Evolutionary conservation across 495 filamentous ascomycete species (phyloP).

Genomic region (Lasiosphaeria miniovina): DNA sequence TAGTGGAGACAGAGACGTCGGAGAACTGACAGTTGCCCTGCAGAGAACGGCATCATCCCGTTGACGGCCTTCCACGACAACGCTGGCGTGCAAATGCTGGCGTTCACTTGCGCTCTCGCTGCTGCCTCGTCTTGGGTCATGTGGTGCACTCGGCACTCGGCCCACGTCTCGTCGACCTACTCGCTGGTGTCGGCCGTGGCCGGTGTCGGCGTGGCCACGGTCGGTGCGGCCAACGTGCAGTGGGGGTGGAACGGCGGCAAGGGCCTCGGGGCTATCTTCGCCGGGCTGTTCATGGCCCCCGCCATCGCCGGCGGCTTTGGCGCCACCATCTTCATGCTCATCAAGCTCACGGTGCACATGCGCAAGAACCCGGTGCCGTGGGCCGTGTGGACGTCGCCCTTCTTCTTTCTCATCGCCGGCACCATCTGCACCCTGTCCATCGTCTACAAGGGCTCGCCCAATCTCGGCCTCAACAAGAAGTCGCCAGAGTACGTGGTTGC

Average conservation of each 20-base stretch:
- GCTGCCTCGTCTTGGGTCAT: constrained; percentile 60
- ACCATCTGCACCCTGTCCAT: constrained; percentile 65
- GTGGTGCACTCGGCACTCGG: constrained; percentile 51
- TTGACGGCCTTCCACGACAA: constrained; percentile 50
- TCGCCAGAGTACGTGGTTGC: constrained; percentile 47
- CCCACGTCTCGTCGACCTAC: constrained; percentile 67
- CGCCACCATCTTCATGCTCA: constrained; percentile 58
- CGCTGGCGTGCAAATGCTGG: constrained; percentile 58
- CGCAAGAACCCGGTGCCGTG: constrained; percentile 55
- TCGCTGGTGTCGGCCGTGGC: constrained; percentile 60
- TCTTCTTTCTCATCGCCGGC: constrained; percentile 61
- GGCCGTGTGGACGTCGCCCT: constrained; percentile 56
- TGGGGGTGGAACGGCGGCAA: constrained; percentile 53
- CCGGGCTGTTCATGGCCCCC: constrained; percentile 62
- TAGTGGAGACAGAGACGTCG: no score
- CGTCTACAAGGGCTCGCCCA: constrained; percentile 52
- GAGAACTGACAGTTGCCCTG: no score
- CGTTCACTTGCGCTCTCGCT: constrained; percentile 57
- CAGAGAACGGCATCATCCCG: constrained; percentile 57
- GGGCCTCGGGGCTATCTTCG: constrained; percentile 54
- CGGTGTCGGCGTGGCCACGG: constrained; percentile 61
- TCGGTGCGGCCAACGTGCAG: constrained; percentile 48
- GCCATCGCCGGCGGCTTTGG: constrained; percentile 55
- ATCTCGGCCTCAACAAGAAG: constrained; percentile 43
- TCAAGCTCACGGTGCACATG: constrained; percentile 63